These are phyloP conservation scores for Keithomyces neogunnii DNA, from an alignment of 2,329 filamentous ascomycete genomes.

Conservation along the genomic window DNA sequence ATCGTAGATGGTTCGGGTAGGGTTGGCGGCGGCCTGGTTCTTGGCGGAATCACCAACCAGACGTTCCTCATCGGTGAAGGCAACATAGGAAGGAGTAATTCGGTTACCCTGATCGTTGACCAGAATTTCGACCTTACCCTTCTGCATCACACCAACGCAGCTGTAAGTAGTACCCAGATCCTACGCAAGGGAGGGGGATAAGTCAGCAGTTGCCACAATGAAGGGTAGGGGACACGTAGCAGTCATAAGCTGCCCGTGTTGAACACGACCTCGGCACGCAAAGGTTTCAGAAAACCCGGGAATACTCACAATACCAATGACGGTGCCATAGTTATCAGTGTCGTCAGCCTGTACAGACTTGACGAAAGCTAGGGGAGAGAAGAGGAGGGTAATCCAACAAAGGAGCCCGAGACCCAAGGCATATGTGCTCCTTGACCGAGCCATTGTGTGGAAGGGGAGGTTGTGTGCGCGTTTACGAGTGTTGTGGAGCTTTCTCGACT, in stretches of 20 bases:
- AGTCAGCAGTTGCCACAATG: conserved; percentile 1
- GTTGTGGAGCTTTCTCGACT: not conserved
- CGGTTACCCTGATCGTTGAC: conserved; percentile 96
- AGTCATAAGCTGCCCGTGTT: not conserved
- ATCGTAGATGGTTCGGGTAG: conserved; percentile 67
- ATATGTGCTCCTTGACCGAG: conserved; percentile 58
- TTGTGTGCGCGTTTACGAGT: conserved; percentile 13
- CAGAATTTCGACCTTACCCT: conserved; percentile 90
- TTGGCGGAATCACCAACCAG: conserved; percentile 96
- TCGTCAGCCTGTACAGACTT: conserved; percentile 67
- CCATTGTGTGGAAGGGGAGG: conserved; percentile 30
- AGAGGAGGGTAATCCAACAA: conserved; percentile 84
- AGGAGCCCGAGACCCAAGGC: conserved; percentile 78
- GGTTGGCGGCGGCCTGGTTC: conserved; percentile 84
- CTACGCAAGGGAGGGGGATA: conserved; percentile 20
- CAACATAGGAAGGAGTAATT: conserved; percentile 91
- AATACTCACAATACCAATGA: conserved; percentile 75
- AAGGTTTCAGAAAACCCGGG: not conserved
- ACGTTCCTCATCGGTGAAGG: conserved; percentile 94
- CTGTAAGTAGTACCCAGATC: conserved; percentile 84
- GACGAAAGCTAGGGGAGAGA: conserved; percentile 80
- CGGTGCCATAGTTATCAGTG: conserved; percentile 72
- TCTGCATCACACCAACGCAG: conserved; percentile 93
- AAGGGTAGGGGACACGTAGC: not conserved
- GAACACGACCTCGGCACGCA: not conserved